phyloP scores from a whole-genome alignment of 1,284 basidiomycete species.

The Puccinia hordei region DNA sequence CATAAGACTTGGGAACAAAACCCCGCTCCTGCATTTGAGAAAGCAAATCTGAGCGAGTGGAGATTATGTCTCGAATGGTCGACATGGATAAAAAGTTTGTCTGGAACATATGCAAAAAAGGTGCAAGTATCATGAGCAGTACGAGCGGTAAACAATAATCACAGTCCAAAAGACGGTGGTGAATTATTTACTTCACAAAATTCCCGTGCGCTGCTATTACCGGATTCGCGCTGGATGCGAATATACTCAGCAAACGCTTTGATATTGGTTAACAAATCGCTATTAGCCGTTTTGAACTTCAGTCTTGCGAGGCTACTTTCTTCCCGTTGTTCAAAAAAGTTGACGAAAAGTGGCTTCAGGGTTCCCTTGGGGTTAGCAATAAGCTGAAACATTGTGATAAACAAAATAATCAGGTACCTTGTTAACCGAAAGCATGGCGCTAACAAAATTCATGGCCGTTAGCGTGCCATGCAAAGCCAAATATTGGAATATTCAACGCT shows the following conservation, averaged over 20 bases:
- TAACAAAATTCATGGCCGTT: slow-evolving; percentile 8
- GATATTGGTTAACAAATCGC: slow-evolving; percentile 81
- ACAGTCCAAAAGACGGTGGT: neutral
- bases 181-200: slow-evolving; percentile 74
- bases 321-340: slow-evolving; percentile 78
- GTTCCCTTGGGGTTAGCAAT: slow-evolving; percentile 74
- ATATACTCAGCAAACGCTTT: slow-evolving; percentile 74
- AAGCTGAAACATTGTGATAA: slow-evolving; percentile 1
- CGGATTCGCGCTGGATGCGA: slow-evolving; percentile 64
- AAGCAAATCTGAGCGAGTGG: slow-evolving; percentile 76
- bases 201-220: slow-evolving; percentile 63
- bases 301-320: slow-evolving; percentile 74
- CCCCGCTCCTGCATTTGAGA: slow-evolving; percentile 73
- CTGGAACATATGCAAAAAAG: neutral
- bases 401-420: slow-evolving; percentile 20
- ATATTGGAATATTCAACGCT: slow-evolving; percentile 64
- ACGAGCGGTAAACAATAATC: neutral
- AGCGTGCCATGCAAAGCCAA: slow-evolving; percentile 67
- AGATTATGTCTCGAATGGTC: slow-evolving; percentile 77
- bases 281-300: slow-evolving; percentile 71
- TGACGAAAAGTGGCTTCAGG: slow-evolving; percentile 84
- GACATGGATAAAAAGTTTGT: slow-evolving; percentile 76
- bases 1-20: slow-evolving; percentile 64
- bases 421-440: slow-evolving; percentile 46
- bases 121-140: neutral